These are phyloP conservation scores for Saccharomyces hybrid DNA, from an alignment of 1,139 yeast species.

Conservation along the genomic window DNA sequence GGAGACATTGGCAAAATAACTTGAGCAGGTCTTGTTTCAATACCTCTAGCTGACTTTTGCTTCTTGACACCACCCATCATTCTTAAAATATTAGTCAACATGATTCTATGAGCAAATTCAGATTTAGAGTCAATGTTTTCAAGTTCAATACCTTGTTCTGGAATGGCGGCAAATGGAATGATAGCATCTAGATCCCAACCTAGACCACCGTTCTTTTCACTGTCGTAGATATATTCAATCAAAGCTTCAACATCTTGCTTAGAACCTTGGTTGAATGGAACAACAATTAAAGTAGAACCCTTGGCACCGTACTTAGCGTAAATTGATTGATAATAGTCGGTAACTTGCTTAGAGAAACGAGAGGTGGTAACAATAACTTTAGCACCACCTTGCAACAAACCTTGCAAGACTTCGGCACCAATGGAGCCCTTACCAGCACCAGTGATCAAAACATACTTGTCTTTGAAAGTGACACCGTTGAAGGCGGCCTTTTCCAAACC, in stretches of 20 bases:
- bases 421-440: conserved; percentile 99
- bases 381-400: conserved; percentile 95
- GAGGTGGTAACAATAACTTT: conserved; percentile 94
- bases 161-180: conserved; percentile 97
- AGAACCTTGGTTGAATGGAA: conserved; percentile 97
- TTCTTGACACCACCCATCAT: conserved; percentile 84
- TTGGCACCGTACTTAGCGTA: conserved; percentile 88
- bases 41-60: conserved; percentile 62
- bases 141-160: conserved; percentile 94
- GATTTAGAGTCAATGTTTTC: conserved; percentile 90
- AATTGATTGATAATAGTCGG: conserved; percentile 90
- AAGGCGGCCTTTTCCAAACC: conserved; percentile 90
- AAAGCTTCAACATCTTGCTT: conserved; percentile 86
- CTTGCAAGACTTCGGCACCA: conserved; percentile 95
- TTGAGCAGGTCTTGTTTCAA: conserved; percentile 97
- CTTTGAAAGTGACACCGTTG: conserved; percentile 84
- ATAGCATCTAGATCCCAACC: conserved; percentile 97
- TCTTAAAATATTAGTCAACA: conserved; percentile 92
- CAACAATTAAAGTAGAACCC: conserved; percentile 88
- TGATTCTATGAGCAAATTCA: conserved; percentile 95
- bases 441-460: conserved; percentile 82
- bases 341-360: conserved; percentile 86
- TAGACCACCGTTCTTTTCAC: conserved; percentile 76
- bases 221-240: conserved; percentile 77
- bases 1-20: conserved; percentile 94